Conservation (phyloP, 192 early-diverging fungal species). For the Fimicolochytrium jonesii region DNA sequence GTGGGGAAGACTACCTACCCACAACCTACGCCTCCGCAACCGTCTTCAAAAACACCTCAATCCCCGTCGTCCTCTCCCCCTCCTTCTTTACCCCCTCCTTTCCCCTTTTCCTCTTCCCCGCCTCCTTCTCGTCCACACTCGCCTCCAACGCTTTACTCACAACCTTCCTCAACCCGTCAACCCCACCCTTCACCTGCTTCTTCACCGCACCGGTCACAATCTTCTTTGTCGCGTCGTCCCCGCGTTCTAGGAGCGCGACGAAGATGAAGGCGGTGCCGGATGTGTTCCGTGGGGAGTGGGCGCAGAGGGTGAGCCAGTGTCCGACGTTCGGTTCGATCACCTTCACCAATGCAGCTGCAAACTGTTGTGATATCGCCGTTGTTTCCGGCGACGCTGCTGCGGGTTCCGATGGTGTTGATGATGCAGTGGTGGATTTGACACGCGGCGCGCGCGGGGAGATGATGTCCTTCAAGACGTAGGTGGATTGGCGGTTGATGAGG, state of each 20-base stretch:
- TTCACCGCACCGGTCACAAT: slow-evolving; percentile 16
- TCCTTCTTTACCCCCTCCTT: neutral
- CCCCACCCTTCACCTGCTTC: slow-evolving; percentile 13
- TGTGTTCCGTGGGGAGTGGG: slow-evolving; percentile 17
- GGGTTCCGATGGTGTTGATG: neutral
- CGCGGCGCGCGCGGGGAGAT: slow-evolving; percentile 13
- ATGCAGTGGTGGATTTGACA: neutral
- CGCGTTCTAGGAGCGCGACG: slow-evolving; percentile 31
- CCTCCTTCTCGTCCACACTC: neutral
- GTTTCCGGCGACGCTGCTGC: neutral
- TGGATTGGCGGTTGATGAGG: slow-evolving; percentile 34
- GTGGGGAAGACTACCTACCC: too few species aligned
- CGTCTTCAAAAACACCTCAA: slow-evolving; percentile 1
- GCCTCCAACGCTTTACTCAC: neutral
- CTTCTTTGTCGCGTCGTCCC: slow-evolving; percentile 5
- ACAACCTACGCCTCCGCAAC: too few species aligned
- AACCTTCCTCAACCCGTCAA: too few species aligned
- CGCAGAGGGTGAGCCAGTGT: slow-evolving; percentile 34
- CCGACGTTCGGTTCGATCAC: slow-evolving; percentile 18
- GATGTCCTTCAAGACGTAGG: slow-evolving; percentile 34
- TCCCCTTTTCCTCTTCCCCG: neutral
- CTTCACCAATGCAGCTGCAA: neutral
- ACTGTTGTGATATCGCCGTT: neutral
- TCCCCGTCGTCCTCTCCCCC: neutral
- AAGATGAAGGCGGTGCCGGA: slow-evolving; percentile 39